Percentiles rank a stretch among this genome's conserved stretches.
Conservation (phyloP, 2,329 filamentous ascomycete species). For the Elsinoe necatrix region DNA sequence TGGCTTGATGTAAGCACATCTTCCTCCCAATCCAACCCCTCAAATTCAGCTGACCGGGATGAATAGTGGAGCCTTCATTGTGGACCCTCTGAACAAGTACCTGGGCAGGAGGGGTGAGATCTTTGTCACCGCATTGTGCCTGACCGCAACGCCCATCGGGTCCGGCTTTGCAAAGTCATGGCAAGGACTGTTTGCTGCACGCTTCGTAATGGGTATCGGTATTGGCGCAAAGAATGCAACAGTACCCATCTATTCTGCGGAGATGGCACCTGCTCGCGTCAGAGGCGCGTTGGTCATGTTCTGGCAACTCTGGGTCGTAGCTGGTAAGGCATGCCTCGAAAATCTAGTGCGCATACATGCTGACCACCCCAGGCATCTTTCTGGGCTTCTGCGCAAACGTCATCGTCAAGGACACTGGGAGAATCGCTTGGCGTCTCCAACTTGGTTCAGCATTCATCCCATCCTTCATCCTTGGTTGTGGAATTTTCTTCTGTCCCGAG, state of each 20-base stretch:
- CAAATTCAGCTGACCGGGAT: neutral
- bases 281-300: constrained; percentile 66
- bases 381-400: constrained; percentile 59
- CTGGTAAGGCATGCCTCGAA: constrained; percentile 15
- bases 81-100: constrained; percentile 25
- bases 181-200: constrained; percentile 53
- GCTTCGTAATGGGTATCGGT: constrained; percentile 62
- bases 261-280: constrained; percentile 43
- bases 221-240: constrained; percentile 40
- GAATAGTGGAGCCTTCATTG: constrained; percentile 26
- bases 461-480: constrained; percentile 28
- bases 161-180: constrained; percentile 52
- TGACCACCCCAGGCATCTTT: constrained; percentile 42
- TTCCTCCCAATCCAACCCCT: neutral
- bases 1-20: constrained; percentile 25
- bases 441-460: constrained; percentile 54
- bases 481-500: constrained; percentile 29
- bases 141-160: constrained; percentile 58
- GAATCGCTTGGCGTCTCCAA: constrained; percentile 59
- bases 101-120: constrained; percentile 31
- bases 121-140: constrained; percentile 44
- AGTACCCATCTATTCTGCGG: constrained; percentile 37
- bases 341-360: neutral
- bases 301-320: constrained; percentile 59
- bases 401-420: constrained; percentile 51